These are phyloP conservation scores for Apiospora aurea DNA, from an alignment of 2,329 filamentous ascomycete species.

Conservation along the genomic window DNA sequence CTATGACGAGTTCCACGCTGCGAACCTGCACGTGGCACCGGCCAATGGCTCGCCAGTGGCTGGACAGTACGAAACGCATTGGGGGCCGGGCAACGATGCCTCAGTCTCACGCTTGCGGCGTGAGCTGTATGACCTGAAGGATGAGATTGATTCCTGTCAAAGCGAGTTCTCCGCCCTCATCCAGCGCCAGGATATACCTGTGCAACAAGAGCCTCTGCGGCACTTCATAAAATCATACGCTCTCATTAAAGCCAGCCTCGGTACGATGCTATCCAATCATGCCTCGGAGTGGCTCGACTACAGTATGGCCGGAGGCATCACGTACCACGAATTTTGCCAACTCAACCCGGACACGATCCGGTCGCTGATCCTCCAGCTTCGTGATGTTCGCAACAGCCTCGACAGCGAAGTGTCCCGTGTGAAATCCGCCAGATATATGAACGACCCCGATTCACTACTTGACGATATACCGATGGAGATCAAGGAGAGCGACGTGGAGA, in stretches of 20 bases:
- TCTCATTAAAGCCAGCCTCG: slow-evolving; percentile 31
- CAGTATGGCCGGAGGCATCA: slow-evolving; percentile 30
- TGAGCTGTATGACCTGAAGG: slow-evolving; percentile 36
- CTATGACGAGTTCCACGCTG: slow-evolving; percentile 33
- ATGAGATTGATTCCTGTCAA: slow-evolving; percentile 34
- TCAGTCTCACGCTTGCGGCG: slow-evolving; percentile 31
- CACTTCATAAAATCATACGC: slow-evolving; percentile 26
- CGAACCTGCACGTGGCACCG: slow-evolving; percentile 14
- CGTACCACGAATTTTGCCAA: slow-evolving; percentile 34
- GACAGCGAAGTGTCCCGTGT: slow-evolving; percentile 25
- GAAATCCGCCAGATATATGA: slow-evolving; percentile 21
- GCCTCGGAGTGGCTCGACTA: slow-evolving; percentile 35
- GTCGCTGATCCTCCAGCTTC: slow-evolving; percentile 34
- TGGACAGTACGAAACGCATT: not conserved
- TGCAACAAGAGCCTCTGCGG: not conserved
- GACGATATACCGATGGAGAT: slow-evolving; percentile 3
- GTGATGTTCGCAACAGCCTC: slow-evolving; percentile 33
- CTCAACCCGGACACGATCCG: slow-evolving; percentile 35
- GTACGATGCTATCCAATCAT: slow-evolving; percentile 35
- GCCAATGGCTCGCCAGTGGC: not conserved
- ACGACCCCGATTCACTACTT: slow-evolving; percentile 29
- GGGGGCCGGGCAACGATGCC: slow-evolving; percentile 8
- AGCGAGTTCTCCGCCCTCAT: slow-evolving; percentile 27
- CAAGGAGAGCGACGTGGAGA: not conserved
- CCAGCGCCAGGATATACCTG: slow-evolving; percentile 20